Evolutionary conservation across 768 basidiomycete species (phyloP), one percentile per base, ranked within the genome.

Genomic region (Leccinellum luteum): DNA sequence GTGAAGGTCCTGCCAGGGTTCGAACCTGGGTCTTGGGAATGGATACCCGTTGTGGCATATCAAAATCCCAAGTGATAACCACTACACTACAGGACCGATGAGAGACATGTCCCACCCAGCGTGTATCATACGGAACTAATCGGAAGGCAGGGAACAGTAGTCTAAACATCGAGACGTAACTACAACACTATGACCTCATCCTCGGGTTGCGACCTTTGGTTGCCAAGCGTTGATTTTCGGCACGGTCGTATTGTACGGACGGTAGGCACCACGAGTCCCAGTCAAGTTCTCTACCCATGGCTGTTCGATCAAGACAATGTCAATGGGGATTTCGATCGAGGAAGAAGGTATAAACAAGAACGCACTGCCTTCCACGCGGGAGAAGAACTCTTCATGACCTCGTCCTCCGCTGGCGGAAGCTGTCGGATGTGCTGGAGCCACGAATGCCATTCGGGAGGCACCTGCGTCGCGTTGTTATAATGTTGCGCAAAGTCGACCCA

Each of bases 401-500:
- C 69, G 67, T 98, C 96, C 57, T 87, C 79, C 1, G 80, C 76
- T 1, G 96, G 96, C 5, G 93, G 82, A 25, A 86, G 84, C 63
- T 86, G 83, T 50, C 96, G 89, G 66, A 96, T 97, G 69, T 97
- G 94, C 10, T 82, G 80, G 35, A 98, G 75, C 95, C 95, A 98
- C 5, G 94, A 86, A 76, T 97, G 96, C 96, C 96, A 98, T 74
- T 96, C 94, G 1, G 95, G 84, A 15, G 94, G 91, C 34, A 97
- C 87, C 78, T 99, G 96, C 0, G 92, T 82, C n/a, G 91, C 92
- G 66, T 98, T 89, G 74, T 81, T 87, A 60, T 94, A 84, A 68
- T 94, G 91, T 84, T 97, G 94, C 17, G 88, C 81, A 67, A 82
- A 93, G 76, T 98, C 96, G 44, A 98, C 86, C 96, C 96, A 98